Base-by-base conservation (phyloP, 2,329 filamentous ascomycete genomes). In the Hypoxylon sp. region DNA sequence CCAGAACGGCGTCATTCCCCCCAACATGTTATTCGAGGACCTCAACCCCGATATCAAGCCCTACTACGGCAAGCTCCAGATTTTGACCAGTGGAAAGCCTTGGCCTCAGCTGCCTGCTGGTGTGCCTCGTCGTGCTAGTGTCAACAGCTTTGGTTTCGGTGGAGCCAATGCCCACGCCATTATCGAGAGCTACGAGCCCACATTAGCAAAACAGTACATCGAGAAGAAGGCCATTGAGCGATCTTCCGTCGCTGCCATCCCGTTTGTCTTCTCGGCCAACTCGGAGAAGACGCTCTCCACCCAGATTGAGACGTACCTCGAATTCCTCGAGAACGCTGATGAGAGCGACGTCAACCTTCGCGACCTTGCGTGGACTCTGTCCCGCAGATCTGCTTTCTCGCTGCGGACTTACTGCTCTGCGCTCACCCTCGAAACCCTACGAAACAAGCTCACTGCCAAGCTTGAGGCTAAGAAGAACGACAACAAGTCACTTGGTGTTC, bases 91-190 rank as follows among this genome's bases (percentile, higher is more conserved):
- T 13, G 39, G 26, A 9, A 47, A 37, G 17, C 33, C 50, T 8
- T 67, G 65, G 65, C 65, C 65, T n/a, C n/a, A 47, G 5, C 14
- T 62, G 3, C 24, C 44, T n/a, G 24, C n/a, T 9, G 65, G 58
- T 3, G 29, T 13, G 4, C 62, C 62, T 33, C 66, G 71, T 1
- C 44, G 73, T 44, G 73, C 57, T 0, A 75, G 73, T 29, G 68
- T 75, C 1, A 74, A 75, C 44, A 65, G 63, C 22, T 63, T 51
- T 24, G 71, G 72, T 4, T 73, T 74, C 26, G 72, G 72, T 5
- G 73, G 73, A 17, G 46, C 70, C 6, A 74, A 74, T 26, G 69
- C 67, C 8, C 73, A 74, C 33, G 73, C 65, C 3, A 72, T 74
- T 17, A 56, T 74, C 14, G 73, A 74, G 39, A 68, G 54, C 17